Percentiles rank a stretch among this genome's conserved stretches.
Evolutionary conservation across 1,139 yeast genomes (phyloP).

Genomic region (Scheffersomyces stambukii): DNA sequence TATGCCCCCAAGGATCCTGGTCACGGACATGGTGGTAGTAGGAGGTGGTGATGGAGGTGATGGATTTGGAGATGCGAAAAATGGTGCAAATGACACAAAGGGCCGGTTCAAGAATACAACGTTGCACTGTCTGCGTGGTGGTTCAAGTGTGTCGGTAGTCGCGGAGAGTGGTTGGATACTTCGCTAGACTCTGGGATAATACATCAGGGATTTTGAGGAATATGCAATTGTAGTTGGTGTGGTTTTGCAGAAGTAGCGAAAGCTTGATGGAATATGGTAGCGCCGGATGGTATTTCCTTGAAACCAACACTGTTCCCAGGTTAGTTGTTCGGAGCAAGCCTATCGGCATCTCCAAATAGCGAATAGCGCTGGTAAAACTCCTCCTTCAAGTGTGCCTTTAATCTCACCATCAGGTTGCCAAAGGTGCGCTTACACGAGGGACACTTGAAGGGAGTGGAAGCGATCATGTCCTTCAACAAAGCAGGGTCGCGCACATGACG

Average conservation of each 20-base stretch:
- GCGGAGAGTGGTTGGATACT: too few species aligned
- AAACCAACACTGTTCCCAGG: not conserved
- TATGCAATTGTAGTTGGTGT: too few species aligned
- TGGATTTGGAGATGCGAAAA: not conserved
- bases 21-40: slow-evolving; percentile 18
- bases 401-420: slow-evolving; percentile 39
- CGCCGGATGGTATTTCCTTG: not conserved
- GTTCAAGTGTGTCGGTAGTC: too few species aligned
- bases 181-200: too few species aligned
- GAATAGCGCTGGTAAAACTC: slow-evolving; percentile 31
- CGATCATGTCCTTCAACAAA: slow-evolving; percentile 24
- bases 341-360: slow-evolving; percentile 7
- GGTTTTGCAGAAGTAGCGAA: too few species aligned
- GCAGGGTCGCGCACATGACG: slow-evolving; percentile 8
- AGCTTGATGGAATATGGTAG: too few species aligned
- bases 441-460: slow-evolving; percentile 43
- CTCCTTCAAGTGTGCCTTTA: slow-evolving; percentile 45
- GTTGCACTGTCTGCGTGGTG: too few species aligned
- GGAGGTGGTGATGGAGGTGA: slow-evolving; percentile 1
- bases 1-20: slow-evolving; percentile 61
- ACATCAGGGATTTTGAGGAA: too few species aligned
- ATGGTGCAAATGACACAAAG: too few species aligned
- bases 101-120: too few species aligned
- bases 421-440: slow-evolving; percentile 45
- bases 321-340: slow-evolving; percentile 7